These are phyloP conservation scores for Talaromyces albobiverticillius DNA, from an alignment of 2,329 filamentous ascomycete genomes.

Conservation along the genomic window DNA sequence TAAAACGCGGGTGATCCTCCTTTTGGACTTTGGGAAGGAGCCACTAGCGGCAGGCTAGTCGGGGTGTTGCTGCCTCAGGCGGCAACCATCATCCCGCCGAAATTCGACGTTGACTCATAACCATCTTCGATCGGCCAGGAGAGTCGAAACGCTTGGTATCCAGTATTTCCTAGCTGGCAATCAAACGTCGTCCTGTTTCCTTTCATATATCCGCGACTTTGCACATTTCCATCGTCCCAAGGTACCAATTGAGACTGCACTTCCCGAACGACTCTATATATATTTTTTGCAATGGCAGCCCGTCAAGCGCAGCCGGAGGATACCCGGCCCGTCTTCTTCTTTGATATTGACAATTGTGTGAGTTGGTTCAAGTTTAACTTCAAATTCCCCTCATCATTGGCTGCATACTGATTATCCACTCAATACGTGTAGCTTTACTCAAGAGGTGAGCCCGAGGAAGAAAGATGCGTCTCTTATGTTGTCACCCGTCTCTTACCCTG, in stretches of 20 bases:
- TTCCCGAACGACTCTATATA: not conserved
- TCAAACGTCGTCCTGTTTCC: not conserved
- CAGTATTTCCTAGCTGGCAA: not conserved
- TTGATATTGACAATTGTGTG: conserved; percentile 97
- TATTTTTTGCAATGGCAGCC: not conserved
- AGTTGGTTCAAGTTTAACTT: conserved; percentile 26
- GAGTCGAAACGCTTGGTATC: not conserved
- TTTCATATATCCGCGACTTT: not conserved
- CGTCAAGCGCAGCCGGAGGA: conserved; percentile 24
- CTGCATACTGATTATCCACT: not conserved
- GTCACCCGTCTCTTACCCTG: not conserved
- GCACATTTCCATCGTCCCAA: not conserved
- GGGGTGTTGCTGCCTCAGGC: conserved; percentile 1
- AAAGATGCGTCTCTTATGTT: not conserved
- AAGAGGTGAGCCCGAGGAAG: conserved; percentile 72
- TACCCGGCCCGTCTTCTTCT: conserved; percentile 62
- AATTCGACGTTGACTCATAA: not conserved
- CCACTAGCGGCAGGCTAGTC: not conserved
- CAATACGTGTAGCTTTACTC: conserved; percentile 64
- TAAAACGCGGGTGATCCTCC: not conserved
- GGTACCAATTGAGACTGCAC: not conserved
- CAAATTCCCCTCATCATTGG: not conserved
- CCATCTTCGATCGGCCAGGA: not conserved
- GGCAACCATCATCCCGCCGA: not conserved
- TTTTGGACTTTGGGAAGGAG: not conserved